Base-by-base conservation (phyloP, 352 stramenopile genomes). In the Globisporangium irregulare region DNA sequence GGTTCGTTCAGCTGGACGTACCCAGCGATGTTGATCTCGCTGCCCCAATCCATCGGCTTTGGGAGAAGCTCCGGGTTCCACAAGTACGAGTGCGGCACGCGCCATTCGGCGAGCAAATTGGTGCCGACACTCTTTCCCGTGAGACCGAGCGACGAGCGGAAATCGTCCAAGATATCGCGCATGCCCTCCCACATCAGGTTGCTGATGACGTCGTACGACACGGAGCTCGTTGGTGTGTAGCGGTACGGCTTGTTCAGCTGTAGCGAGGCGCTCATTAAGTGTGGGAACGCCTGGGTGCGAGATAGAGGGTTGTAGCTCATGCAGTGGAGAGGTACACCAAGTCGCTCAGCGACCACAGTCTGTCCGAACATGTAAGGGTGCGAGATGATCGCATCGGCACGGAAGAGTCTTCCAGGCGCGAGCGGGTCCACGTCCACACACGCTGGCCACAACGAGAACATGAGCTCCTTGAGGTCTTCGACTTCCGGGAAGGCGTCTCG, bases 281-380 rank as follows among this genome's bases (percentile, higher is more conserved):
- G 73, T 14, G 84, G 74, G 46, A 94, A 91, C 12, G 81, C 82
- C 24, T 82, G 72, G 5, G 86, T 92, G 5, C 72, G 74, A 29
- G 82, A 82, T 5, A 82, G 67, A 2, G 86, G 83, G 1, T 76
- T 84, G 27, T 72, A 72, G 55, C 77, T 81, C 60, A 92, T 77
- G 64, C 84, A 91, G 27, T 93, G 86, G 32, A 93, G 50, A n/a
- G 86, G 86, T 4, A 93, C 73, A 9, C 86, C 86, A 12, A 93
- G 82, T 12, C 86, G 80, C 64, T 92, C 83, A 10, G 84, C 86
- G 12, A 93, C 81, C 32, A 81, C 75, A 0, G 71, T 74, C 25
- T 91, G 84, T 1, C 84, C 86, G 56, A 93, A 83, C 43, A 88
- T 61, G 22, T 87, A 76, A 29, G 83, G 84, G 58, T 92, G 79